phyloP scores from a whole-genome alignment of 2,329 filamentous ascomycete species.

The Chrysosporium keratinophilum region DNA sequence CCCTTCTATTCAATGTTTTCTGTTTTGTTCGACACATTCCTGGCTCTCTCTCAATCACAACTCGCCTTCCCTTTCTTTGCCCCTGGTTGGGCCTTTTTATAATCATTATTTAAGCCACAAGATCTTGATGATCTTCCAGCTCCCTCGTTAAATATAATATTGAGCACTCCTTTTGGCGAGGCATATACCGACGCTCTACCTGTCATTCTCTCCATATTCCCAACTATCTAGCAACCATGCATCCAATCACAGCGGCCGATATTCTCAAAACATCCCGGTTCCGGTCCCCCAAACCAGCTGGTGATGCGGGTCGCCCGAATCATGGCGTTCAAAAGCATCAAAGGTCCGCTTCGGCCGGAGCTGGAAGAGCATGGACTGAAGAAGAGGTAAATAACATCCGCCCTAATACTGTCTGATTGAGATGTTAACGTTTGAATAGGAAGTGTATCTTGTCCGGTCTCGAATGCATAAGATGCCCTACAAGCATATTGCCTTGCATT shows the following conservation, averaged over 20 bases:
- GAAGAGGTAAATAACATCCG: conserved; percentile 55
- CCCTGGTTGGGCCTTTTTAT: conserved; percentile 43
- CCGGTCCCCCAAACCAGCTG: conserved; percentile 4
- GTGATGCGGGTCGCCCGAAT: neutral
- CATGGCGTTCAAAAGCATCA: conserved; percentile 52
- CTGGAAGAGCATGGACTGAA: conserved; percentile 73
- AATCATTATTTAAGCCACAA: conserved; percentile 12
- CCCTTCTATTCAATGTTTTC: conserved; percentile 10
- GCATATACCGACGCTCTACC: neutral
- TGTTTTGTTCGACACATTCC: conserved; percentile 11
- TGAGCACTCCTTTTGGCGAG: neutral
- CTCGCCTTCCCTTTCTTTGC: conserved; percentile 39
- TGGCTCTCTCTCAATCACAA: neutral
- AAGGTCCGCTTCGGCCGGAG: conserved; percentile 59
- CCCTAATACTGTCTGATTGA: neutral
- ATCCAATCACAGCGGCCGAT: conserved; percentile 9
- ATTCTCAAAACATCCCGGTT: conserved; percentile 9
- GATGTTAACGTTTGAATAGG: conserved; percentile 40
- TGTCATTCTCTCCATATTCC: neutral
- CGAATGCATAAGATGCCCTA: conserved; percentile 82
- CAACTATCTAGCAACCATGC: neutral
- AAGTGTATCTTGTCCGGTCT: conserved; percentile 72
- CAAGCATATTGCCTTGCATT: conserved; percentile 74
- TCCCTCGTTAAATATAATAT: conserved; percentile 7
- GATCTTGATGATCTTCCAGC: conserved; percentile 19